phyloP scores from a whole-genome alignment of 1,284 basidiomycete genomes.

The Chondrostereum purpureum region DNA sequence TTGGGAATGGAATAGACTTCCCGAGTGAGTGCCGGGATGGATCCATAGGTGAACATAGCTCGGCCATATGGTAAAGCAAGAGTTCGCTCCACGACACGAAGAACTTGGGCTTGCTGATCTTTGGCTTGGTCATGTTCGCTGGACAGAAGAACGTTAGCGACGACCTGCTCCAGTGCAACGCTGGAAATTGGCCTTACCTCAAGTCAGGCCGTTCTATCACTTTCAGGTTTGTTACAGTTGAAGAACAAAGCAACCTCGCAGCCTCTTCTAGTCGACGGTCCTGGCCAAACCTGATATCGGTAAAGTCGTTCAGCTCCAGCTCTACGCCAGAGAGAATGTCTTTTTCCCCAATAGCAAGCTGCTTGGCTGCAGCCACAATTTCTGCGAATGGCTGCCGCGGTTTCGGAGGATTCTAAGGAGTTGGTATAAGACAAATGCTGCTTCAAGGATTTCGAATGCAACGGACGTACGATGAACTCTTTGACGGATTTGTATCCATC shows the following conservation, averaged over 20 bases:
- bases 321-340: slow-evolving; percentile 63
- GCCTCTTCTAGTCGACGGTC: slow-evolving; percentile 85
- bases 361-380: slow-evolving; percentile 43
- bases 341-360: slow-evolving; percentile 45
- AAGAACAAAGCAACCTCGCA: slow-evolving; percentile 80
- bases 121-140: slow-evolving; percentile 78
- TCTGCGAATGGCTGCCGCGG: slow-evolving; percentile 44
- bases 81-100: slow-evolving; percentile 78
- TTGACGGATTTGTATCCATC: slow-evolving; percentile 50
- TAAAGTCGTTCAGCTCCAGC: slow-evolving; percentile 64
- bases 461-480: slow-evolving; percentile 52
- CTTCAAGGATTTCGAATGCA: too few species aligned
- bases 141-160: slow-evolving; percentile 5
- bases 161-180: background rate
- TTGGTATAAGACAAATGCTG: slow-evolving; percentile 6
- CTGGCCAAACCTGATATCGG: slow-evolving; percentile 78
- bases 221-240: slow-evolving; percentile 58
- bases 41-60: slow-evolving; percentile 83
- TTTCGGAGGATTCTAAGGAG: slow-evolving; percentile 35
- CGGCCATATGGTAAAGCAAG: slow-evolving; percentile 81
- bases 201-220: slow-evolving; percentile 66
- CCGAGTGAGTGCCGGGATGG: slow-evolving; percentile 61
- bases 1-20: slow-evolving; percentile 77
- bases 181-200: slow-evolving; percentile 42
- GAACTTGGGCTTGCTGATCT: slow-evolving; percentile 75